These are phyloP conservation scores for Xylariaceae sp. DNA, from an alignment of 2,329 filamentous ascomycete species.

Conservation along the genomic window DNA sequence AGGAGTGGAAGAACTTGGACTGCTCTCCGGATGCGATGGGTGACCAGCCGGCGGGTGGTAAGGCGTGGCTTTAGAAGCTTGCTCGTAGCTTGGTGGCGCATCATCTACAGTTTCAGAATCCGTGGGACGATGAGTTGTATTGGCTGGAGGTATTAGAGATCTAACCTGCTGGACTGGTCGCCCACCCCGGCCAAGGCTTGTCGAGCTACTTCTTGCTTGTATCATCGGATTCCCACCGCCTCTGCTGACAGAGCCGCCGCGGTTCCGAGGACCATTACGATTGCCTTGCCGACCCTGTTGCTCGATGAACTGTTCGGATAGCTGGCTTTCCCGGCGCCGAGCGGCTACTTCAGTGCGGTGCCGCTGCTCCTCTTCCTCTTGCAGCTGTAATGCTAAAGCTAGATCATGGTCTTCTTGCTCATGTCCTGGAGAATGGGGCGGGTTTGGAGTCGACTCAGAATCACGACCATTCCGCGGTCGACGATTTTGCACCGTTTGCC, in stretches of 20 bases:
- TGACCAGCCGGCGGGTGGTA: slow-evolving; percentile 51
- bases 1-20: slow-evolving; percentile 20
- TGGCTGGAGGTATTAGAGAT: slow-evolving; percentile 40
- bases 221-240: slow-evolving; percentile 17
- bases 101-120: slow-evolving; percentile 40
- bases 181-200: slow-evolving; percentile 14
- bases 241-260: slow-evolving; percentile 16
- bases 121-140: slow-evolving; percentile 32
- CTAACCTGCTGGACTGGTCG: slow-evolving; percentile 37
- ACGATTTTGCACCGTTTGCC: slow-evolving; percentile 51
- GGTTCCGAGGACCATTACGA: slow-evolving; percentile 15
- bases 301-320: slow-evolving; percentile 68
- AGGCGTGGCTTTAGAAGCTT: slow-evolving; percentile 46
- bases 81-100: slow-evolving; percentile 55
- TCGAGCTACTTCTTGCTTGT: slow-evolving; percentile 22
- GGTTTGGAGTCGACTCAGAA: slow-evolving; percentile 13
- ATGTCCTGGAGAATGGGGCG: slow-evolving; percentile 36
- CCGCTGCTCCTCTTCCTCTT: slow-evolving; percentile 87
- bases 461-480: slow-evolving; percentile 22
- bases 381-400: slow-evolving; percentile 84
- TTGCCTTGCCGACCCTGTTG: slow-evolving; percentile 46
- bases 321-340: slow-evolving; percentile 59
- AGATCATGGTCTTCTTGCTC: slow-evolving; percentile 82
- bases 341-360: slow-evolving; percentile 60
- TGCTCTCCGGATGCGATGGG: slow-evolving; percentile 43